A percentile compares a stretch with the other conserved stretches of the same genome.
Evolutionary conservation across 345 rosid species (phyloP).

Genomic region (Balakata baccata): DNA sequence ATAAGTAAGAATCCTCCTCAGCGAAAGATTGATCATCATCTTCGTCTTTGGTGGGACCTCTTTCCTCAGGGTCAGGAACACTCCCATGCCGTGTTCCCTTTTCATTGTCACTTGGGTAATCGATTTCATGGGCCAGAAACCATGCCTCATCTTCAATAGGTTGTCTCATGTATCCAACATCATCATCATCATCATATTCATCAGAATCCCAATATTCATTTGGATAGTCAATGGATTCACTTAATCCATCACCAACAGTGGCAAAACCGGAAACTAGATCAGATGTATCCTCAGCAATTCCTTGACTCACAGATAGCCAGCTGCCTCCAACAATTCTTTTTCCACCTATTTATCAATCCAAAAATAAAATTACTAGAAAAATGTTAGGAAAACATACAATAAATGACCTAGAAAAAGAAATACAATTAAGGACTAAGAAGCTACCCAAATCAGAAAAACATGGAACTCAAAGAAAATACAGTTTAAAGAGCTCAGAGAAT

Average conservation of each 20-base stretch:
- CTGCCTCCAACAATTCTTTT: constrained; percentile 84
- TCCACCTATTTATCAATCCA: constrained; percentile 53
- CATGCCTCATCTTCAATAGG: constrained; percentile 98
- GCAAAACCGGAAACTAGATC: constrained; percentile 99
- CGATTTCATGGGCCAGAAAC: constrained; percentile 99
- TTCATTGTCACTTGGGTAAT: constrained; percentile 97
- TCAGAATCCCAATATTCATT: constrained; percentile 99
- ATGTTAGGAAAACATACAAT: background rate
- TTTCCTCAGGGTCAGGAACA: constrained; percentile 78
- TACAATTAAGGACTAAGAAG: background rate
- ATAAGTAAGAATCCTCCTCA: constrained; percentile 93
- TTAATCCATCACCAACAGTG: constrained; percentile 89
- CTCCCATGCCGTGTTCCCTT: constrained; percentile 80
- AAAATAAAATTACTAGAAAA: constrained; percentile 15
- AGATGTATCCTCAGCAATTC: constrained; percentile 93
- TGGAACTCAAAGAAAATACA: background rate
- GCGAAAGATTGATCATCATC: constrained; percentile 90
- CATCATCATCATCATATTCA: constrained; percentile 96
- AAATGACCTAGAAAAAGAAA: background rate
- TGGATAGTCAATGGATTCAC: constrained; percentile 86
- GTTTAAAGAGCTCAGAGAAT: background rate
- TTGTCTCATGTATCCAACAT: constrained; percentile 94
- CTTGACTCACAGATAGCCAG: constrained; percentile 98
- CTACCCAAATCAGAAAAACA: background rate
- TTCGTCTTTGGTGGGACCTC: constrained; percentile 71